Evolutionary conservation across 768 basidiomycete genomes (phyloP).

Genomic region (Trametes elegans): DNA sequence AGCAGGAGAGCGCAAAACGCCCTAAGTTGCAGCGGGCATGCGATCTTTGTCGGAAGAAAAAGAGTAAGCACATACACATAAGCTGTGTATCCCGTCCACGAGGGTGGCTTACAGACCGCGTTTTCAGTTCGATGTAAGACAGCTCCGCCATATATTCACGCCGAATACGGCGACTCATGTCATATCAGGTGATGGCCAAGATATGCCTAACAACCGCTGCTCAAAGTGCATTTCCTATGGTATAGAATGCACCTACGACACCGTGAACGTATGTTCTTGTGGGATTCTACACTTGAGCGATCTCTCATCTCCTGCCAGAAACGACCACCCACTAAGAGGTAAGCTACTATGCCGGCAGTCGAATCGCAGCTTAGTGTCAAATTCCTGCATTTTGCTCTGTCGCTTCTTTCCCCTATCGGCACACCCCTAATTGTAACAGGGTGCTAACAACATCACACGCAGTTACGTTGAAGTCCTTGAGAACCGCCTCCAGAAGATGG

Average conservation of each 20-base stretch:
- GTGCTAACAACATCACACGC: not conserved
- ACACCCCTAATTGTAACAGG: not conserved
- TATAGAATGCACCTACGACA: not conserved
- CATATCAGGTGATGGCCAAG: not conserved
- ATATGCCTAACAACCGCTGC: not conserved
- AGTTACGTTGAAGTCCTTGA: conserved; percentile 25
- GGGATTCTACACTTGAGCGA: not conserved
- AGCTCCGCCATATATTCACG: too few species aligned
- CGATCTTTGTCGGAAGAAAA: conserved; percentile 33
- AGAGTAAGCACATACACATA: conserved; percentile 25
- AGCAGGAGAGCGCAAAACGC: conserved; percentile 20
- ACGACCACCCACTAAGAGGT: not conserved
- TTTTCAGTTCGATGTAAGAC: too few species aligned
- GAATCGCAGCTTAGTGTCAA: too few species aligned
- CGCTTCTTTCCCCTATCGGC: too few species aligned
- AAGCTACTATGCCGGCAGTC: too few species aligned
- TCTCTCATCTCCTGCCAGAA: not conserved
- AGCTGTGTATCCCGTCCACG: too few species aligned
- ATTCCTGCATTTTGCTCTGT: too few species aligned
- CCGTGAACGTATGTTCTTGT: not conserved
- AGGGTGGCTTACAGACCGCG: too few species aligned
- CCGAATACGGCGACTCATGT: too few species aligned
- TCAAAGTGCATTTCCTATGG: not conserved
- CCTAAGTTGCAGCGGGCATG: conserved; percentile 33
- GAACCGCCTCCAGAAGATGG: conserved; percentile 20